Conservation (phyloP, 768 basidiomycete genomes). For the Asterophora parasitica region DNA sequence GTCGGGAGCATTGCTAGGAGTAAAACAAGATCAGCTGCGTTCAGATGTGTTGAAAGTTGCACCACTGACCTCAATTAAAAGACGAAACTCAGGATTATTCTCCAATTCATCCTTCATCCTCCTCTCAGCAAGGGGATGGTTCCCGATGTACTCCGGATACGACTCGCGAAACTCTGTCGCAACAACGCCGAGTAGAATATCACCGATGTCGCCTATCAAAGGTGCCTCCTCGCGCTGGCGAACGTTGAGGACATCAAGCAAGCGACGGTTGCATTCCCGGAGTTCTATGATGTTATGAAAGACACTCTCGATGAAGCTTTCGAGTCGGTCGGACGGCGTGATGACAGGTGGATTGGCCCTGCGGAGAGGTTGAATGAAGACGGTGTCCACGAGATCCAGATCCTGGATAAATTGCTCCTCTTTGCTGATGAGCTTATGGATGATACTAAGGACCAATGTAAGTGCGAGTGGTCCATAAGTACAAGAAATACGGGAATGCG, state of each 20-base stretch:
- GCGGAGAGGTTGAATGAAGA: conserved; percentile 49
- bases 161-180: conserved; percentile 83
- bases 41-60: not conserved
- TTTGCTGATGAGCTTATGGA: conserved; percentile 84
- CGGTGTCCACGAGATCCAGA: conserved; percentile 75
- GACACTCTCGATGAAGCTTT: conserved; percentile 81
- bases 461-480: not conserved
- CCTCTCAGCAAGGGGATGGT: conserved; percentile 82
- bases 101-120: conserved; percentile 83
- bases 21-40: not conserved
- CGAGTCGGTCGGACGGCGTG: conserved; percentile 48
- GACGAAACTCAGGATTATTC: conserved; percentile 72
- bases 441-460: conserved; percentile 42
- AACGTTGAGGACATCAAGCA: conserved; percentile 82
- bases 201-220: conserved; percentile 80
- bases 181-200: conserved; percentile 80
- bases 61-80: conserved; percentile 75
- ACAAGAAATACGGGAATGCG: conserved; percentile 10
- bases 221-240: conserved; percentile 83
- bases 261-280: conserved; percentile 69
- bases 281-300: conserved; percentile 87
- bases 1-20: conserved; percentile 40
- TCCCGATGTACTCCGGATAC: conserved; percentile 84
- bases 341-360: conserved; percentile 40
- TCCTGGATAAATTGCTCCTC: conserved; percentile 91